Evolutionary conservation across 345 rosid species (phyloP).

Genomic region (Eucalyptus marginata): DNA sequence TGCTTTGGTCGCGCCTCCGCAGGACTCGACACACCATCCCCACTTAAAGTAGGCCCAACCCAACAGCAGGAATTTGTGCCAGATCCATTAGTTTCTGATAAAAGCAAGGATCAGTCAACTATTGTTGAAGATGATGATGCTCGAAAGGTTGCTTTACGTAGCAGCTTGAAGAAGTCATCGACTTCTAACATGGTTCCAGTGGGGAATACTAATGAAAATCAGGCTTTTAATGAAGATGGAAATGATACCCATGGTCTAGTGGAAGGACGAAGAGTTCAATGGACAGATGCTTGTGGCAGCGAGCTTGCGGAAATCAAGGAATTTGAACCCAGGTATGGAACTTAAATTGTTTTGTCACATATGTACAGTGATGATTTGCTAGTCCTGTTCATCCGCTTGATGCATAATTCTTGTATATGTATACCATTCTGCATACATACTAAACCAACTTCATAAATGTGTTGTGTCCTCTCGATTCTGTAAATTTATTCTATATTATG

Average conservation of each 20-base stretch:
- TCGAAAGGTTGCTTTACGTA: slow-evolving; percentile 38
- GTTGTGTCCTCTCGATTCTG: not conserved
- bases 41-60: slow-evolving; percentile 73
- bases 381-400: not conserved
- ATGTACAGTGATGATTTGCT: not conserved
- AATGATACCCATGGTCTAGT: slow-evolving; percentile 21
- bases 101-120: slow-evolving; percentile 14
- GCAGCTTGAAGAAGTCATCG: slow-evolving; percentile 70
- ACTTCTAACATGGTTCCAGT: slow-evolving; percentile 18
- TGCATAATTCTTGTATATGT: not conserved
- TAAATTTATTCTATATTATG: not conserved
- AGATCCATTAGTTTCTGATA: slow-evolving; percentile 32
- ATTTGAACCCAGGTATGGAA: slow-evolving; percentile 85
- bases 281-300: slow-evolving; percentile 89
- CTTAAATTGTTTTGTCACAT: not conserved
- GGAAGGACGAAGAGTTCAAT: slow-evolving; percentile 77
- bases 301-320: slow-evolving; percentile 86
- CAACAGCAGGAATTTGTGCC: slow-evolving; percentile 44
- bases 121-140: slow-evolving; percentile 28
- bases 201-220: slow-evolving; percentile 22
- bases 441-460: not conserved
- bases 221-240: slow-evolving; percentile 26
- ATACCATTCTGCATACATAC: not conserved
- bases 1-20: slow-evolving; percentile 92
- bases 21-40: slow-evolving; percentile 59